Percentiles rank a stretch among this genome's conserved stretches.
Evolutionary conservation across 2,329 filamentous ascomycete genomes (phyloP).

Genomic region (Domatiomyces globalis): DNA sequence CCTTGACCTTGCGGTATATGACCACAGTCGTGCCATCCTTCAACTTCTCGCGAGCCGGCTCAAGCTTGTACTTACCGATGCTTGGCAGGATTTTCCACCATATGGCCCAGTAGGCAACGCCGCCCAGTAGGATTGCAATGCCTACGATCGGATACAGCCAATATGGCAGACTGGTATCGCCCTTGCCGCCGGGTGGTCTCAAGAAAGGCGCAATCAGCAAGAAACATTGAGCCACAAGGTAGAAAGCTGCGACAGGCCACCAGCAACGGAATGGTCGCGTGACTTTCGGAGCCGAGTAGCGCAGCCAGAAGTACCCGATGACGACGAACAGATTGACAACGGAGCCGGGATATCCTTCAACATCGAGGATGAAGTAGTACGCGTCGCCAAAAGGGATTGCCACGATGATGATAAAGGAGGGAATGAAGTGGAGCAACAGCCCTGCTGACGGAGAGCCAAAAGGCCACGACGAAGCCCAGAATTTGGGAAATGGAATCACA

Average conservation of each 20-base stretch:
- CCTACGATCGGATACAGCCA: conserved; percentile 44
- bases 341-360: conserved; percentile 22
- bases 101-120: conserved; percentile 38
- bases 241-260: conserved; percentile 43
- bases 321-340: conserved; percentile 25
- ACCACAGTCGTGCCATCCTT: background rate
- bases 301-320: conserved; percentile 39
- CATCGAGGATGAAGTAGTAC: conserved; percentile 45
- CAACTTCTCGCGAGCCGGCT: background rate
- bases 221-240: conserved; percentile 47
- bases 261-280: conserved; percentile 41
- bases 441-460: conserved; percentile 49
- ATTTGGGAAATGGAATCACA: conserved; percentile 47
- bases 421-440: conserved; percentile 49
- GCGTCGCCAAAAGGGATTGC: conserved; percentile 53
- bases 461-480: conserved; percentile 56
- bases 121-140: conserved; percentile 37
- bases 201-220: conserved; percentile 48
- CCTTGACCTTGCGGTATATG: background rate
- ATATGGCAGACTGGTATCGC: conserved; percentile 37
- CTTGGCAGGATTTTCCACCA: conserved; percentile 34
- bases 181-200: conserved; percentile 34
- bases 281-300: conserved; percentile 18
- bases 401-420: conserved; percentile 50
- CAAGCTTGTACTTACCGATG: conserved; percentile 2